Conservation (phyloP, 2,329 filamentous ascomycete genomes). For the Colletotrichum sp. region DNA sequence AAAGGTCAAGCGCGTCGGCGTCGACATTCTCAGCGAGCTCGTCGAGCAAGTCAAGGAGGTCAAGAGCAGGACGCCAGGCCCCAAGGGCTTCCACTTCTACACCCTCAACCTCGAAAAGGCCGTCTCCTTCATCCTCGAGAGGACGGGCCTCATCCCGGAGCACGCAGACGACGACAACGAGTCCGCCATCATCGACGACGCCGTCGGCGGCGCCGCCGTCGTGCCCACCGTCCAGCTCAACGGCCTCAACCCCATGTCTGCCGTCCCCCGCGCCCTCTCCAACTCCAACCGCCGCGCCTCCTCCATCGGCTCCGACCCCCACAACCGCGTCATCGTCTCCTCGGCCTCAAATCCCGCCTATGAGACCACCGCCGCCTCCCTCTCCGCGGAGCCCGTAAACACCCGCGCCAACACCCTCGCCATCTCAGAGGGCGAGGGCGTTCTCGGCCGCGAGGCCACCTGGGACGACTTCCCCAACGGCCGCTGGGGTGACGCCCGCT, state of each 20-base stretch:
- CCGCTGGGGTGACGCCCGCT: conserved; percentile 91
- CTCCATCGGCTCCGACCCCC: conserved; percentile 81
- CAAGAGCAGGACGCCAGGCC: conserved; percentile 61
- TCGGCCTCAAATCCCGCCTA: conserved; percentile 65
- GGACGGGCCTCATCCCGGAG: conserved; percentile 80
- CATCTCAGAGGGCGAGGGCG: conserved; percentile 92
- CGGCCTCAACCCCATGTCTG: conserved; percentile 39
- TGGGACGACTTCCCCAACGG: conserved; percentile 99
- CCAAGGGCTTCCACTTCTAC: conserved; percentile 93
- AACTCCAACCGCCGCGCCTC: conserved; percentile 69
- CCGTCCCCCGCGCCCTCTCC: conserved; percentile 37
- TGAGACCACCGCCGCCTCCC: conserved; percentile 78
- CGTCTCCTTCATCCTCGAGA: conserved; percentile 90
- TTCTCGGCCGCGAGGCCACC: conserved; percentile 89
- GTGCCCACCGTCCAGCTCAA: conserved; percentile 58
- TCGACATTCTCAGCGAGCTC: conserved; percentile 84
- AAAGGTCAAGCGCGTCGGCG: conserved; percentile 78
- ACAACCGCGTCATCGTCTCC: conserved; percentile 86
- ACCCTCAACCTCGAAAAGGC: conserved; percentile 96
- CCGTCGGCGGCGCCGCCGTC: conserved; percentile 37
- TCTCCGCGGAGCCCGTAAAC: conserved; percentile 73
- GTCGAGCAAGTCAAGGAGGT: conserved; percentile 77
- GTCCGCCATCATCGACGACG: conserved; percentile 55
- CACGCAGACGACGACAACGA: conserved; percentile 58
- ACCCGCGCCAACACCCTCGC: conserved; percentile 84